These are phyloP conservation scores for Lactarius hengduanensis DNA, from an alignment of 768 basidiomycete genomes.

Conservation along the genomic window DNA sequence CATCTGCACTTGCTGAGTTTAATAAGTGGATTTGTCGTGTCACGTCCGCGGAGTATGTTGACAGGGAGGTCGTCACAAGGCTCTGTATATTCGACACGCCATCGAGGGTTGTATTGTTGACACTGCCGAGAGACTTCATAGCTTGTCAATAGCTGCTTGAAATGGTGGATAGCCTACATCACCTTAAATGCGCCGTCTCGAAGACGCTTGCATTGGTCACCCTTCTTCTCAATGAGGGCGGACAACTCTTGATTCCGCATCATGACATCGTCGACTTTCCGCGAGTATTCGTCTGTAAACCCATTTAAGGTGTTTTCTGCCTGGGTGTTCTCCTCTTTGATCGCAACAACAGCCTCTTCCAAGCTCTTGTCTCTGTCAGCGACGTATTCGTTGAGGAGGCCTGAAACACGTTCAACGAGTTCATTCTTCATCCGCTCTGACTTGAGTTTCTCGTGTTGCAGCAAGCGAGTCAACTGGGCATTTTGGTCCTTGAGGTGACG, in stretches of 20 bases:
- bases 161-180: slow-evolving; percentile 14
- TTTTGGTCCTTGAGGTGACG: slow-evolving; percentile 70
- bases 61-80: slow-evolving; percentile 46
- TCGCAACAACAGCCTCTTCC: slow-evolving; percentile 51
- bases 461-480: slow-evolving; percentile 52
- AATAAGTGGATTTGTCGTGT: slow-evolving; percentile 49
- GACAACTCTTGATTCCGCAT: slow-evolving; percentile 44
- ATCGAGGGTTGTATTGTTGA: slow-evolving; percentile 42
- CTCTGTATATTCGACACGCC: slow-evolving; percentile 47
- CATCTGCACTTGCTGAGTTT: slow-evolving; percentile 44
- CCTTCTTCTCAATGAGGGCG: slow-evolving; percentile 44
- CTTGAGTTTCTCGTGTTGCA: slow-evolving; percentile 65
- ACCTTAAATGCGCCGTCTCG: slow-evolving; percentile 64
- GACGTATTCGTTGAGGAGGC: slow-evolving; percentile 68
- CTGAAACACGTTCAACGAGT: slow-evolving; percentile 71
- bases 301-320: slow-evolving; percentile 50
- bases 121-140: slow-evolving; percentile 42
- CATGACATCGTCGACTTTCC: slow-evolving; percentile 44
- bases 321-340: slow-evolving; percentile 56
- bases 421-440: slow-evolving; percentile 69
- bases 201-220: slow-evolving; percentile 51
- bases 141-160: slow-evolving; percentile 16
- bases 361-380: slow-evolving; percentile 65
- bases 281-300: slow-evolving; percentile 50
- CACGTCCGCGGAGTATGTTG: slow-evolving; percentile 51